These are phyloP conservation scores for Coniochaeta prunicola DNA, from an alignment of 2,329 filamentous ascomycete genomes.

Conservation along the genomic window DNA sequence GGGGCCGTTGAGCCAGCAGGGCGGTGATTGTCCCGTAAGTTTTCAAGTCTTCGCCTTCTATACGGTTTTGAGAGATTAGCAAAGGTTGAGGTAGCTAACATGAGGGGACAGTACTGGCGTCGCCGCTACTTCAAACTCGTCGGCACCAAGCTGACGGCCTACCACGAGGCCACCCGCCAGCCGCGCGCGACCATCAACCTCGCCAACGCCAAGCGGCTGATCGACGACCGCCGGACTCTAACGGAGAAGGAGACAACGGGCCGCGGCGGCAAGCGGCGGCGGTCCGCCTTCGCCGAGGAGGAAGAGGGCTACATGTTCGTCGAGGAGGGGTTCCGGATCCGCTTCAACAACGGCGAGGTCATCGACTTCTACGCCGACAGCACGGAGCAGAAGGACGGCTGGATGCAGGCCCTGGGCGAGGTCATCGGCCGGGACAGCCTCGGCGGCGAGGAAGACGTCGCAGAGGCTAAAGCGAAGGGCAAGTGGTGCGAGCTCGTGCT, in stretches of 20 bases:
- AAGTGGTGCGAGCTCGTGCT: constrained; percentile 65
- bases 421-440: constrained; percentile 51
- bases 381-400: constrained; percentile 78
- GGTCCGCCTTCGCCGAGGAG: constrained; percentile 94
- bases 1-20: constrained; percentile 89
- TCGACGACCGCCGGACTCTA: constrained; percentile 81
- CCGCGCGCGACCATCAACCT: constrained; percentile 96
- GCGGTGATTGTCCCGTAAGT: constrained; percentile 92
- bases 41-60: neutral
- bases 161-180: constrained; percentile 90
- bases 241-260: constrained; percentile 77
- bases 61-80: neutral
- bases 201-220: constrained; percentile 83
- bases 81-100: constrained; percentile 26
- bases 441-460: constrained; percentile 37
- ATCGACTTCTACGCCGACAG: constrained; percentile 98
- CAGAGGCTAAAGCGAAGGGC: constrained; percentile 33
- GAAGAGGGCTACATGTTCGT: constrained; percentile 99
- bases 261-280: constrained; percentile 71
- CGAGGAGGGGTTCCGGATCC: constrained; percentile 96
- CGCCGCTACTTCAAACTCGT: constrained; percentile 94
- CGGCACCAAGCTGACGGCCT: constrained; percentile 87
- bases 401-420: constrained; percentile 85
- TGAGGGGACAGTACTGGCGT: constrained; percentile 80
- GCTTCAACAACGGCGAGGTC: constrained; percentile 95